Percentiles rank a stretch among this genome's conserved stretches.
These are phyloP conservation scores for Amanita rimosa DNA, from an alignment of 768 basidiomycete genomes.

Conservation along the genomic window DNA sequence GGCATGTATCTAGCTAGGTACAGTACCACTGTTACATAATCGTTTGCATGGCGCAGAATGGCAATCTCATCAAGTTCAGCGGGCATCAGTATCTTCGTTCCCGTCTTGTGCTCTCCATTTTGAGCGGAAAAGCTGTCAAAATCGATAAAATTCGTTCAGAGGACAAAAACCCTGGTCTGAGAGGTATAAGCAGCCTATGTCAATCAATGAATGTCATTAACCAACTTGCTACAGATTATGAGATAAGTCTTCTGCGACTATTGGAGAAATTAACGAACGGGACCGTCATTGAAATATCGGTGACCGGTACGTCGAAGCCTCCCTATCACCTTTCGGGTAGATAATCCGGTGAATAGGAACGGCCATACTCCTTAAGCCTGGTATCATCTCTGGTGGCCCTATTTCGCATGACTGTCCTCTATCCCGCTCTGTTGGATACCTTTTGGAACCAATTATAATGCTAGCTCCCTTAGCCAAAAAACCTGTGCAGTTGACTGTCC, in stretches of 20 bases:
- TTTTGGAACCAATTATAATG: constrained; percentile 82
- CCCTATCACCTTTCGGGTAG: neutral
- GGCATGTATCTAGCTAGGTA: no score
- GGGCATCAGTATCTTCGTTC: constrained; percentile 79
- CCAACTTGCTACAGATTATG: constrained; percentile 52
- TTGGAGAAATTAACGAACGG: constrained; percentile 92
- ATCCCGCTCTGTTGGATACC: constrained; percentile 88
- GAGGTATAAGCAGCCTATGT: constrained; percentile 37
- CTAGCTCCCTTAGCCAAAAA: constrained; percentile 90
- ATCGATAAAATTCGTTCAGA: constrained; percentile 84
- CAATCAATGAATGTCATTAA: neutral
- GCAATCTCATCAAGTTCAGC: constrained; percentile 45
- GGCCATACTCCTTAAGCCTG: constrained; percentile 84
- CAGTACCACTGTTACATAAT: neutral
- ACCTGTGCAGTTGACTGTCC: constrained; percentile 68
- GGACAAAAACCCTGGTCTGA: constrained; percentile 92
- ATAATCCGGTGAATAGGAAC: constrained; percentile 48
- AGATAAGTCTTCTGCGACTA: constrained; percentile 80
- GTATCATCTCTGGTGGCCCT: constrained; percentile 76
- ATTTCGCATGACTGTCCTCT: constrained; percentile 82
- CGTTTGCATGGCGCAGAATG: constrained; percentile 28
- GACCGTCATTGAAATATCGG: constrained; percentile 88
- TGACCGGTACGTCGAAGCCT: constrained; percentile 57
- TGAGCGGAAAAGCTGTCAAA: constrained; percentile 76
- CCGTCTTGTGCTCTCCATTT: constrained; percentile 78